Evolutionary conservation across 495 filamentous ascomycete genomes (phyloP), one percentile per base, ranked within the genome.

Genomic region (Aspergillus cavernicola): DNA sequence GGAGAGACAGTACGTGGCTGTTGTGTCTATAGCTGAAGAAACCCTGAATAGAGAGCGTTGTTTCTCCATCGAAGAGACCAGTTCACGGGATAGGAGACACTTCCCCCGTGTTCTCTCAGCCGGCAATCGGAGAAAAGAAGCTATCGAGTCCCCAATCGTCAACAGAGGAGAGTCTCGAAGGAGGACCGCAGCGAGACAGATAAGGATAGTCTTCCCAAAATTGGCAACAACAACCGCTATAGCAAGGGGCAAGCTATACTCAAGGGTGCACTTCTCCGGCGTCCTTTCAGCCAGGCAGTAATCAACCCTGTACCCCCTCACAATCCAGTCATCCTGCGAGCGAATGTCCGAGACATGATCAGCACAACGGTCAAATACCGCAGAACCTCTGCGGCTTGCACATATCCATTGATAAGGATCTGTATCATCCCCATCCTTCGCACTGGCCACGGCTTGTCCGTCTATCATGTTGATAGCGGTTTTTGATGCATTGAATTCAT

Each of bases 131-230:
- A 57, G 37, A 11, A 61, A 61, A 2, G 58, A 61, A 6, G 44
- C 38, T 9, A 61, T n/a, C 13, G 53, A 53, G 28, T 61, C 58
- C 2, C 58, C 58, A 3, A 55, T 31, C 0, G 50, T 61, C 45
- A 61, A 16, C 12, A 57, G 19, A 1, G 51, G 45, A 2, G 29
- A 29, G 22, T 16, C 22, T 26, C 22, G 6, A 7, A 29, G 5
- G 10, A 41, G 11, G 2, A 41, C 2, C 11, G 40, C 24, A 16
- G 28, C n/a, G 16, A 42, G 35, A 19, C 31, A 40, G 22, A 48
- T 36, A 9, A 46, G 37, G 8, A 55, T 41, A 7, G 52, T 46
- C 43, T 54, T 56, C 12, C 42, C 26, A 7, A 55, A 8, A 24
- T 52, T 60, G 22, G 33, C 36, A 0, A 32, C 9, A 9, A 55